Evolutionary conservation across 495 filamentous ascomycete genomes (phyloP).

Genomic region (Oleoguttula mirabilis): DNA sequence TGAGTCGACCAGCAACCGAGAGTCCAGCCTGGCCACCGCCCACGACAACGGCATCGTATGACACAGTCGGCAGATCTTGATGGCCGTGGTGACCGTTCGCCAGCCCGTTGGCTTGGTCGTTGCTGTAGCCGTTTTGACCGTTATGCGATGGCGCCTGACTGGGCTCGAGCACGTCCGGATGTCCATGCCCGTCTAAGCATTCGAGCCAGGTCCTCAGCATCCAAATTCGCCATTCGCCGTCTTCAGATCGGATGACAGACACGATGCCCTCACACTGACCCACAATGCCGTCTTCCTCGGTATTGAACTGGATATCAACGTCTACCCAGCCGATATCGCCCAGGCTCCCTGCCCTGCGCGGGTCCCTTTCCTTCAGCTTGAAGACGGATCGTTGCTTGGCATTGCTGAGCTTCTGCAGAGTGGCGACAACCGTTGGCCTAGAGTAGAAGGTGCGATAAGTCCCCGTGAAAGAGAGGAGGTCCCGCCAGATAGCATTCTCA

Average conservation of each 20-base stretch:
- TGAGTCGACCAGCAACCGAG: slow-evolving; percentile 28
- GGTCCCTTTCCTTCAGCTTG: neutral
- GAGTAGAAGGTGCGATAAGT: slow-evolving; percentile 25
- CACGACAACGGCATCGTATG: slow-evolving; percentile 25
- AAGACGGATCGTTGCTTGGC: slow-evolving; percentile 5
- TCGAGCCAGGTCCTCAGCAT: slow-evolving; percentile 19
- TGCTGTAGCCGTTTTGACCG: slow-evolving; percentile 3
- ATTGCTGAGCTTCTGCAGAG: slow-evolving; percentile 2
- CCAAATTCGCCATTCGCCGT: slow-evolving; percentile 19
- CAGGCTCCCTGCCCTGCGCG: neutral
- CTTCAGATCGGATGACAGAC: neutral
- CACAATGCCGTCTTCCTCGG: neutral
- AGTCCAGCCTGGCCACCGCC: slow-evolving; percentile 29
- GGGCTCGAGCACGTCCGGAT: slow-evolving; percentile 13
- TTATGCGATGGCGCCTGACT: neutral
- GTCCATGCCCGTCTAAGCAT: slow-evolving; percentile 12
- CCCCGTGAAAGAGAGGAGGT: slow-evolving; percentile 25
- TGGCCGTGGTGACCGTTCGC: neutral
- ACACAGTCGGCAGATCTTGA: neutral
- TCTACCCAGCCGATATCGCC: slow-evolving; percentile 6
- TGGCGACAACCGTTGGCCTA: neutral
- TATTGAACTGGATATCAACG: slow-evolving; percentile 8
- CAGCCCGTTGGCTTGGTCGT: neutral
- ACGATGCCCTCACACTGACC: slow-evolving; percentile 6
- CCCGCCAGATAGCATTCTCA: slow-evolving; percentile 22